Conservation (phyloP, 2,329 filamentous ascomycete genomes). For the Gyromitra esculenta region DNA sequence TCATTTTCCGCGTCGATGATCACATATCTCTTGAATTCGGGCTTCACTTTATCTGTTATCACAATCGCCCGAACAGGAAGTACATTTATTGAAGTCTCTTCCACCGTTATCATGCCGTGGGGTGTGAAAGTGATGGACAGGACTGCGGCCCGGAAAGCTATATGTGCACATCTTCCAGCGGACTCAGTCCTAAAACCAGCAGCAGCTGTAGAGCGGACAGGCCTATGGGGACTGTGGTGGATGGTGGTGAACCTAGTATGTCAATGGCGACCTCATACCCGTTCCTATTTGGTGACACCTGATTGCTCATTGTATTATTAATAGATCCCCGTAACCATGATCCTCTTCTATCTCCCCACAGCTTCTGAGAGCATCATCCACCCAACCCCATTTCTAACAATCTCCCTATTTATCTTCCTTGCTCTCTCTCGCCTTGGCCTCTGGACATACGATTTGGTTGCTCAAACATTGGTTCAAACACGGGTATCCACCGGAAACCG, state of each 20-base stretch:
- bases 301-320: slow-evolving; percentile 54
- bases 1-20: slow-evolving; percentile 68
- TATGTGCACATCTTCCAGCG: slow-evolving; percentile 57
- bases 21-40: slow-evolving; percentile 66
- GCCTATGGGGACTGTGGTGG: slow-evolving; percentile 62
- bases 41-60: slow-evolving; percentile 64
- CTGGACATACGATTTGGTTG: slow-evolving; percentile 63
- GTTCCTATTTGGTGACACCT: not conserved
- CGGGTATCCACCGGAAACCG: slow-evolving; percentile 59
- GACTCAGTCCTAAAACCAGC: slow-evolving; percentile 58
- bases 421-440: slow-evolving; percentile 62
- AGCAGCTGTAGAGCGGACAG: slow-evolving; percentile 60
- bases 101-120: slow-evolving; percentile 66
- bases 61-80: slow-evolving; percentile 61
- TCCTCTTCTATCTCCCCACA: slow-evolving; percentile 26
- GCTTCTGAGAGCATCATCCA: slow-evolving; percentile 32
- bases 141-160: slow-evolving; percentile 50
- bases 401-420: slow-evolving; percentile 62
- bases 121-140: slow-evolving; percentile 61
- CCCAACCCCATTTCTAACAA: slow-evolving; percentile 57
- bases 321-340: slow-evolving; percentile 26
- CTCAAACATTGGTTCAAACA: slow-evolving; percentile 63
- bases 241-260: slow-evolving; percentile 62
- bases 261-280: slow-evolving; percentile 1
- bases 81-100: slow-evolving; percentile 66